Conservation (phyloP, 139 green algal genomes). For the Chloropicon primus region DNA sequence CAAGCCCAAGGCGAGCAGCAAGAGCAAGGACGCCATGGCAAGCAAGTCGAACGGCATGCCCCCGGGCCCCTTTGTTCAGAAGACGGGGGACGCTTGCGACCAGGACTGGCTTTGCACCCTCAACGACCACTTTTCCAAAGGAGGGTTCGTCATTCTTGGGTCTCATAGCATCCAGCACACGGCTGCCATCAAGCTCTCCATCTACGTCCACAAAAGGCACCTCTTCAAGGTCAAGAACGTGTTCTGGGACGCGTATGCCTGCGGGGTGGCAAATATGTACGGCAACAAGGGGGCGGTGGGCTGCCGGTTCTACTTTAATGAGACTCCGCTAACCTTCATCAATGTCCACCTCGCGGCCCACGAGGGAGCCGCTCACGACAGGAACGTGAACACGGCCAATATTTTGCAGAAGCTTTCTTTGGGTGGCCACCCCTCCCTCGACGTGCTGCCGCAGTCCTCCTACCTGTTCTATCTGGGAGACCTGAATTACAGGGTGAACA, state of each 20-base stretch:
- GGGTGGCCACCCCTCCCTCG: background rate
- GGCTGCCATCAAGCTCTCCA: background rate
- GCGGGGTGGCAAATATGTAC: background rate
- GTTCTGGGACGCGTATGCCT: background rate
- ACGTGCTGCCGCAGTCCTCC: background rate
- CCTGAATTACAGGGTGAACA: background rate
- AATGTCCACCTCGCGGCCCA: background rate
- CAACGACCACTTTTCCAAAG: background rate
- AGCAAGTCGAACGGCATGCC: no score
- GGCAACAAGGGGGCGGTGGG: background rate
- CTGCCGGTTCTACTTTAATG: background rate
- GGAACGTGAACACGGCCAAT: background rate
- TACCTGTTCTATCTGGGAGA: background rate
- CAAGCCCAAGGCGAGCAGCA: background rate
- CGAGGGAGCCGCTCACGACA: background rate
- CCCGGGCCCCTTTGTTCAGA: no score
- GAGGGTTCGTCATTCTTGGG: background rate
- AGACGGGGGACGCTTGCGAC: background rate
- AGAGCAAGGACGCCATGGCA: no score
- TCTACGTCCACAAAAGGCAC: background rate
- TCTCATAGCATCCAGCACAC: background rate
- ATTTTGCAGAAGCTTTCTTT: background rate
- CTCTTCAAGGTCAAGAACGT: background rate
- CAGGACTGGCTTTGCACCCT: background rate
- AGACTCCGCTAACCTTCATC: background rate